Evolutionary conservation across 2,329 filamentous ascomycete genomes (phyloP).

Genomic region (Paecilomyces sp.): DNA sequence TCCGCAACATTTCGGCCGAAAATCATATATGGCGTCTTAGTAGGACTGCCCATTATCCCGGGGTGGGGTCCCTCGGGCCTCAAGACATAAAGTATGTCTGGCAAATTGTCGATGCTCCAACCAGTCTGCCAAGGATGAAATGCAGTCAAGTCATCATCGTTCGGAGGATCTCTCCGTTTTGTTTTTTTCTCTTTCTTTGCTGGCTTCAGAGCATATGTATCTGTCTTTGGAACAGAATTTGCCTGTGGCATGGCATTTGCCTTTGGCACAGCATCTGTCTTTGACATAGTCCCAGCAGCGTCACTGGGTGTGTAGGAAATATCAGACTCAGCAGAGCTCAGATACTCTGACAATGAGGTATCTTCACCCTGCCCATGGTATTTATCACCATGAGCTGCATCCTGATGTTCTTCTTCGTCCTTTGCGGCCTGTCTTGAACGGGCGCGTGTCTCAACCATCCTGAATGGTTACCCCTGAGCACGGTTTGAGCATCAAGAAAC

Average conservation of each 20-base stretch:
- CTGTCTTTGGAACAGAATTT: not conserved
- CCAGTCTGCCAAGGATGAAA: conserved; percentile 9
- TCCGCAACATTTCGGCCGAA: conserved; percentile 9
- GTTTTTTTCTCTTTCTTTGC: not conserved
- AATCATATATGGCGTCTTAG: conserved; percentile 6
- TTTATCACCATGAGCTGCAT: not conserved
- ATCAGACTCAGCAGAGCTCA: not conserved
- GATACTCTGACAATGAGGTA: not conserved
- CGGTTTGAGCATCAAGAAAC: not conserved
- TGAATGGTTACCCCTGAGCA: not conserved
- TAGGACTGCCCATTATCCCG: conserved; percentile 1
- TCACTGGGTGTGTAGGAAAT: not conserved
- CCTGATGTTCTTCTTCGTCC: not conserved
- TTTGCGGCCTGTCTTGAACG: not conserved
- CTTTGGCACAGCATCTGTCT: not conserved
- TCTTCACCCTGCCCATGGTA: not conserved
- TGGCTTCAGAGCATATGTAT: not conserved
- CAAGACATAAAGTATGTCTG: conserved; percentile 18
- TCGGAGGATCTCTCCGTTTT: not conserved
- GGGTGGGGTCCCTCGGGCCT: conserved; percentile 4
- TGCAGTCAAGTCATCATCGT: conserved; percentile 4
- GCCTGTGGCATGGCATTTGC: no score
- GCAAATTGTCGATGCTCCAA: conserved; percentile 18
- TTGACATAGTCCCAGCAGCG: not conserved
- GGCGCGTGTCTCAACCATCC: not conserved